Evolutionary conservation across 202 grass and related monocot species (phyloP), one percentile per base, ranked within the genome.

Genomic region (Zoysia matrella): DNA sequence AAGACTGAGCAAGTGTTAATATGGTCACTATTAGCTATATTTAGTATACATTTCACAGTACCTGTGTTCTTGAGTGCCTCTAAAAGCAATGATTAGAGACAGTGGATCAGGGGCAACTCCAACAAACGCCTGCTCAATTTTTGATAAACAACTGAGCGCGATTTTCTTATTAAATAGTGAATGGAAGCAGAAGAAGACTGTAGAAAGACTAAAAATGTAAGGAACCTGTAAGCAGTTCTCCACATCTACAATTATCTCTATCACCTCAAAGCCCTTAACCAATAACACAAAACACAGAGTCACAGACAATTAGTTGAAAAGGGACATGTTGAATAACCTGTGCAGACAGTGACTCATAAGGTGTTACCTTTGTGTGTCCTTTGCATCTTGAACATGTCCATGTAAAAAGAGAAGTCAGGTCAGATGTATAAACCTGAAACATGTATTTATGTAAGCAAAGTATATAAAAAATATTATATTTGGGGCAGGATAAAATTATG

Each of bases 151-250:
- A 62, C 3, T 7, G 53, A 55, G 60, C 45, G 2, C 42, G 36
- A 40, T 53, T 14, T 63, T 43, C 8, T 41, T 18, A 71, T 42
- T 49, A n/a, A 61, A 57, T 66, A 84, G 4, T 67, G 60, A 53
- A 70, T 75, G 36, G 15, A 83, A 69, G 6, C 15, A 80, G 42
- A 77, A 60, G 11, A 76, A 44, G 9, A 51, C 61, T 80, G 56
- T 42, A 36, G 11, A 39, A 80, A 60, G 1, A 55, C 8, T n/a
- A 60, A 60, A 86, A 36, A 11, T 57, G 71, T 11, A 46, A 56
- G n/a, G 44, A 47, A 99, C 96, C 92, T 94, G 96, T 77, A 93
- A 90, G 87, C 96, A 98, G 75, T 90, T 91, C 72, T 91, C 80
- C 22, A 98, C 86, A 84, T 98, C 96, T 14, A 95, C 92, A 76